phyloP scores from a whole-genome alignment of 2,329 filamentous ascomycete genomes.

The Trichoderma pleuroti region DNA sequence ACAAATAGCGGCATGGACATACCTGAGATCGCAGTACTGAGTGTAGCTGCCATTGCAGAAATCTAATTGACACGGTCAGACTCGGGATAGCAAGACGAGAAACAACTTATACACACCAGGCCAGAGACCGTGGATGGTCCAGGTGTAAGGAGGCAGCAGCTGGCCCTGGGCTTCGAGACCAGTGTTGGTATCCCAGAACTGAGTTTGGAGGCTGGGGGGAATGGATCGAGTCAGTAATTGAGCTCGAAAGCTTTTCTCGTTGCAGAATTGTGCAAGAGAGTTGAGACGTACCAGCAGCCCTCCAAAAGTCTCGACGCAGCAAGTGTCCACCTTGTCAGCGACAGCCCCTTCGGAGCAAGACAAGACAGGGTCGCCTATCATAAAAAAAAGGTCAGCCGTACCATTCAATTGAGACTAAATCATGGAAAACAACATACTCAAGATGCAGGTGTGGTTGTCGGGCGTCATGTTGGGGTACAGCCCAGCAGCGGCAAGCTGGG shows the following conservation, averaged over 20 bases:
- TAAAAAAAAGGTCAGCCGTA: neutral
- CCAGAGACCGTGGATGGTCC: conserved; percentile 61
- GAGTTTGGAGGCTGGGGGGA: conserved; percentile 48
- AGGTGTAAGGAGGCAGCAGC: conserved; percentile 53
- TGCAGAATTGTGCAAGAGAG: no score
- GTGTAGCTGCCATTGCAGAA: conserved; percentile 55
- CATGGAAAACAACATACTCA: conserved; percentile 34
- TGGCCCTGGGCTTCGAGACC: conserved; percentile 57
- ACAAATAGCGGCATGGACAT: neutral
- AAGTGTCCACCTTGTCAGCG: conserved; percentile 51
- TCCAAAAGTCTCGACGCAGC: conserved; percentile 63
- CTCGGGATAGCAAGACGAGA: neutral
- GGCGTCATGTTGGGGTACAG: conserved; percentile 44
- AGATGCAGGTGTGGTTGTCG: conserved; percentile 54
- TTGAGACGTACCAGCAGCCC: conserved; percentile 47
- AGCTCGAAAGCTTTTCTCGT: neutral
- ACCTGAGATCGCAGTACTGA: conserved; percentile 62
- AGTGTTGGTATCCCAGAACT: conserved; percentile 64
- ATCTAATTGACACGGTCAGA: conserved; percentile 28
- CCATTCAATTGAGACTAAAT: neutral
- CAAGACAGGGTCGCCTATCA: conserved; percentile 29
- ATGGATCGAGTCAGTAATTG: neutral
- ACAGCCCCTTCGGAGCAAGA: conserved; percentile 49
- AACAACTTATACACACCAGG: conserved; percentile 32
- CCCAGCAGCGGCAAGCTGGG: conserved; percentile 34